Percentiles rank a stretch among this genome's conserved stretches.
Evolutionary conservation across 257 asterid genomes (phyloP).

Genomic region (Solanum tarapatanum): DNA sequence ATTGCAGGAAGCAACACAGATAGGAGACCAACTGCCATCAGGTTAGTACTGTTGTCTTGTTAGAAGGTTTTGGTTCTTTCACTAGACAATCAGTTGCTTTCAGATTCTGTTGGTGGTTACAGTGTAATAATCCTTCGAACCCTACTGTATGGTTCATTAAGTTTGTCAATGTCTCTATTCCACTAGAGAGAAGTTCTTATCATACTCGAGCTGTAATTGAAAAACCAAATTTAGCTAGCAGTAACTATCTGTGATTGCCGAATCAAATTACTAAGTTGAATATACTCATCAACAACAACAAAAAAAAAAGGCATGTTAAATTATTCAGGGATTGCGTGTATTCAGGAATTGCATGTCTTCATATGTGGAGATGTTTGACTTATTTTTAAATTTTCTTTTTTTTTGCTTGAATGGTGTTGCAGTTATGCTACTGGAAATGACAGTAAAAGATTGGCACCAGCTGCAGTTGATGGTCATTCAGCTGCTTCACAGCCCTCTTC

Average conservation of each 20-base stretch:
- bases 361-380: background rate
- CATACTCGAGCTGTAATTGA: background rate
- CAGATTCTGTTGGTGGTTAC: background rate
- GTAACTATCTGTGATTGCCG: background rate
- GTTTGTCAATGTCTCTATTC: background rate
- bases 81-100: background rate
- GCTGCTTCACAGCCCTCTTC: conserved; percentile 38
- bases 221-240: background rate
- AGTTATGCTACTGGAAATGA: conserved; percentile 38
- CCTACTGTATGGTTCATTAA: background rate
- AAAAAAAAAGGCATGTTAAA: background rate
- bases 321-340: background rate
- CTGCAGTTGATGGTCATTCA: conserved; percentile 25
- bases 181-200: background rate
- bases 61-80: background rate
- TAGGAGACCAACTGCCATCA: conserved; percentile 32
- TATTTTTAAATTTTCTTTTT: background rate
- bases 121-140: background rate
- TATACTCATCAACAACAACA: background rate
- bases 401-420: conserved; percentile 10
- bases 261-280: background rate
- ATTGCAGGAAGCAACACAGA: conserved; percentile 29
- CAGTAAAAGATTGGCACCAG: conserved; percentile 28
- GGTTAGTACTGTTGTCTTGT: conserved; percentile 25
- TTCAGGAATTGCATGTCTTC: background rate